Conservation (phyloP, 2,329 filamentous ascomycete genomes). For the Aspergillus latus region DNA sequence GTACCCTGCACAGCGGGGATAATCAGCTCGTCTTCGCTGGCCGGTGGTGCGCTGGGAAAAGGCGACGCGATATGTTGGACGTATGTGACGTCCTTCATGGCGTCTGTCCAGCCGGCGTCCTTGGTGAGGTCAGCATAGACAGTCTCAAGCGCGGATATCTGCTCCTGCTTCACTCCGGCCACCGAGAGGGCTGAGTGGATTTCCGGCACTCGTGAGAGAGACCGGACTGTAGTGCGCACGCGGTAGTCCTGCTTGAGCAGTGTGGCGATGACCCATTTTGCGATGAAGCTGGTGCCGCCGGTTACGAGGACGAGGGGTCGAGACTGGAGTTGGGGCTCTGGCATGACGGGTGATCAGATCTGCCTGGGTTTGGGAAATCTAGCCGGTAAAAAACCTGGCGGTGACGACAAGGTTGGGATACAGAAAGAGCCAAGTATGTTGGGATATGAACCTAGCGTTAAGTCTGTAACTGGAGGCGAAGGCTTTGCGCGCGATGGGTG, state of each 20-base stretch:
- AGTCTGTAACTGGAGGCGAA: no score
- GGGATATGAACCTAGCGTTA: no score
- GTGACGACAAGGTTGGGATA: no score
- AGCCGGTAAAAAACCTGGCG: no score
- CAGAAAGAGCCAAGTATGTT: no score
- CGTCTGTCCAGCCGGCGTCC: neutral
- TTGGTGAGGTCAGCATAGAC: neutral
- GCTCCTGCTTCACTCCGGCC: neutral
- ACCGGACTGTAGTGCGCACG: neutral
- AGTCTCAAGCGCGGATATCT: neutral
- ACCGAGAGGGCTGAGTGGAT: neutral
- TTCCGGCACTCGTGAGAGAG: neutral
- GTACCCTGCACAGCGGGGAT: neutral
- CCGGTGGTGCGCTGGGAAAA: neutral
- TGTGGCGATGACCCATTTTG: neutral
- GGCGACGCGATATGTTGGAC: neutral
- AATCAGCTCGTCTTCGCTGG: neutral
- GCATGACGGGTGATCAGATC: no score
- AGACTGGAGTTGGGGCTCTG: no score
- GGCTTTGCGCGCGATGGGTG: no score
- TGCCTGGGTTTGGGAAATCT: no score
- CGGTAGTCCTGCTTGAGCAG: neutral
- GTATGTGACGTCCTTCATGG: neutral
- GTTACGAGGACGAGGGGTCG: slow-evolving; percentile 3
- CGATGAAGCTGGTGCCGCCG: slow-evolving; percentile 2